Conservation (phyloP, 306 rosid species). For the Clitoria ternatea region DNA sequence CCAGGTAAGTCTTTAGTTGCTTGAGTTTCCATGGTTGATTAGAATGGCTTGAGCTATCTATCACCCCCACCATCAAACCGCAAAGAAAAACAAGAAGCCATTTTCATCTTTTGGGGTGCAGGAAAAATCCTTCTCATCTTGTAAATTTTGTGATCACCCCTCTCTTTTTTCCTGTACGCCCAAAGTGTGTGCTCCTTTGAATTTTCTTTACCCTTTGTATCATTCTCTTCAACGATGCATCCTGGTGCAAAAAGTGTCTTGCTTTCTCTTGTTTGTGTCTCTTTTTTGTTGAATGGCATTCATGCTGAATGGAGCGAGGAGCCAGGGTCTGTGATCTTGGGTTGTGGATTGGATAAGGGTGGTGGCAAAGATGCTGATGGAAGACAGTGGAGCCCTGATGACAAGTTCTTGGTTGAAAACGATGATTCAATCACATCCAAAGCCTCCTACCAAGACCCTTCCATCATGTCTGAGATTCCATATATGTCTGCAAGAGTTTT, state of each 20-base stretch:
- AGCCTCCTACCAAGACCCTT: slow-evolving; percentile 51
- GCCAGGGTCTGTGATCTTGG: slow-evolving; percentile 30
- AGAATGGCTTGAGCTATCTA: background rate
- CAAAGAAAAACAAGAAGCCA: background rate
- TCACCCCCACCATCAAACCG: background rate
- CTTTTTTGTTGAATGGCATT: slow-evolving; percentile 21
- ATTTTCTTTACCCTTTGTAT: background rate
- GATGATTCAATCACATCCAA: slow-evolving; percentile 25
- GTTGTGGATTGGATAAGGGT: slow-evolving; percentile 31
- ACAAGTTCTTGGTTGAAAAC: slow-evolving; percentile 18
- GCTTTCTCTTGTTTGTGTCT: slow-evolving; percentile 14
- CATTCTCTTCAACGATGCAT: slow-evolving; percentile 21
- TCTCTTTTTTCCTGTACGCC: slow-evolving; percentile 40
- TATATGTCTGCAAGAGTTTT: slow-evolving; percentile 54
- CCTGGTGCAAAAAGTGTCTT: background rate
- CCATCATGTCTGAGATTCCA: slow-evolving; percentile 37
- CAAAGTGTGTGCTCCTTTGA: background rate
- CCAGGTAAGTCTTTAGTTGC: slow-evolving; percentile 36
- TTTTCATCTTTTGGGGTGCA: slow-evolving; percentile 23
- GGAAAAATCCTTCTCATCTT: slow-evolving; percentile 23
- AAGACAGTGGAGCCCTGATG: slow-evolving; percentile 46
- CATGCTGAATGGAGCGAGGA: slow-evolving; percentile 15
- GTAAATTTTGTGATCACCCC: background rate
- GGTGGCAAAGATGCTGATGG: slow-evolving; percentile 37
- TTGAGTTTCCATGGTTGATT: slow-evolving; percentile 10